Evolutionary conservation across 1,284 basidiomycete genomes (phyloP), one percentile per base, ranked within the genome.

Genomic region (Leccinum colubrinum): DNA sequence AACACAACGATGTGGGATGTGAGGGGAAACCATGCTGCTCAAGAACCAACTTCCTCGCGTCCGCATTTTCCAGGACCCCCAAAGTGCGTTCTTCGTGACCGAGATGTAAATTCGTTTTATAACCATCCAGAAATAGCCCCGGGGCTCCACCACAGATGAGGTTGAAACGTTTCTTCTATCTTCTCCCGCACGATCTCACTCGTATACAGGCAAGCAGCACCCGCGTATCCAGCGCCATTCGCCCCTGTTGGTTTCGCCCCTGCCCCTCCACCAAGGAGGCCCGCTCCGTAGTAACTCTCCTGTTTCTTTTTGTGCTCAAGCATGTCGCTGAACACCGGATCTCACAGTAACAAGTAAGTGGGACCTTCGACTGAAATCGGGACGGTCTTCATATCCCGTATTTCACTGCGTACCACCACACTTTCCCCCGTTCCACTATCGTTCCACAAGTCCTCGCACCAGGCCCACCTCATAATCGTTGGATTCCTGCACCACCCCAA

Each of bases 1-100:
- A 72, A 74, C 33, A 22, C 73, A 20, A 64, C 54, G 64, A 66
- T 58, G 72, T 76, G 72, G 74, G 74, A 74, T 27, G 5, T 63
- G 56, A 67, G 68, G 6, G 74, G 65, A 3, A 64, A 66, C 25
- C 7, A 64, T 37, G 46, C 56, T 43, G 39, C 53, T 12, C 64
- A 67, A 56, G 62, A 66, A 25, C 62, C 53, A 6, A 54, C 30
- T 48, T 59, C 69, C 4, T 62, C 73, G 4, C 56, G 22, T 56
- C 62, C 64, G n/a, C 61, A 53, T 27, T 70, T 63, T 57, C 65
- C 70, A 15, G 54, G 11, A 1, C 25, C 63, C 12, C 33, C 59
- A 3, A 64, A 60, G 72, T 74, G 30, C 4, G 74, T 69, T 22
- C 30, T n/a, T 33, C 35, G 1, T 8, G 11, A 17, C 27, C 52